Conservation (phyloP, 495 filamentous ascomycete genomes). For the Aspergillus ellipticus region DNA sequence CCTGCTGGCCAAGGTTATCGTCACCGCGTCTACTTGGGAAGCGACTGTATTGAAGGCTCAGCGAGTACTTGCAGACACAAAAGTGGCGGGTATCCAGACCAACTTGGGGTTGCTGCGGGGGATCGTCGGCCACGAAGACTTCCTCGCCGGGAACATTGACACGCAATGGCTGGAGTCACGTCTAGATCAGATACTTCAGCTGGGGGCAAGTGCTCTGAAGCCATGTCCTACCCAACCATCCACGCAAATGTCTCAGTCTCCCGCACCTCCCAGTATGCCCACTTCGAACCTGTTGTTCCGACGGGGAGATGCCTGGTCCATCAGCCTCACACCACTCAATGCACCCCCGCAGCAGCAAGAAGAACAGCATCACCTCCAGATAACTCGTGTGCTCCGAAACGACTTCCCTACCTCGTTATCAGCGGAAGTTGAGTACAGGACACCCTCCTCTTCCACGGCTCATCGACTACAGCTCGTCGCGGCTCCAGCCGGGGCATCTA, state of each 20-base stretch:
- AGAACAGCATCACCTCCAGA: conserved; percentile 41
- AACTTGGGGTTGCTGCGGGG: conserved; percentile 52
- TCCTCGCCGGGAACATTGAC: conserved; percentile 42
- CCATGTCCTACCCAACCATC: conserved; percentile 4
- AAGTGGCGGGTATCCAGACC: conserved; percentile 52
- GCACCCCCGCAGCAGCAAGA: conserved; percentile 11
- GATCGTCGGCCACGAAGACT: conserved; percentile 47
- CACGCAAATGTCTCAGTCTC: background rate
- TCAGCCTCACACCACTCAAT: conserved; percentile 38
- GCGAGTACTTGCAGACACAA: conserved; percentile 51
- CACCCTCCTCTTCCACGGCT: conserved; percentile 29
- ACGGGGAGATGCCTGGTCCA: conserved; percentile 55
- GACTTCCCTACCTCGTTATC: conserved; percentile 54
- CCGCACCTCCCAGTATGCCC: conserved; percentile 14
- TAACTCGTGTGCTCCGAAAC: conserved; percentile 53
- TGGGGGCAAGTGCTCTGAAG: conserved; percentile 26
- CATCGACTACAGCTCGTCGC: conserved; percentile 45
- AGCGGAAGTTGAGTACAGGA: conserved; percentile 54
- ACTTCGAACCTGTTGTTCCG: conserved; percentile 45
- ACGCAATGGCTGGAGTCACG: conserved; percentile 56
- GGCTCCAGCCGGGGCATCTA: conserved; percentile 47
- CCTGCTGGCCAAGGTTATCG: conserved; percentile 58
- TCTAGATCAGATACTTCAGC: conserved; percentile 35
- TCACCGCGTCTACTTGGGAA: conserved; percentile 51
- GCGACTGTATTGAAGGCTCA: conserved; percentile 49